These are phyloP conservation scores for Fragaria iinumae DNA, from an alignment of 306 rosid species.

Conservation along the genomic window DNA sequence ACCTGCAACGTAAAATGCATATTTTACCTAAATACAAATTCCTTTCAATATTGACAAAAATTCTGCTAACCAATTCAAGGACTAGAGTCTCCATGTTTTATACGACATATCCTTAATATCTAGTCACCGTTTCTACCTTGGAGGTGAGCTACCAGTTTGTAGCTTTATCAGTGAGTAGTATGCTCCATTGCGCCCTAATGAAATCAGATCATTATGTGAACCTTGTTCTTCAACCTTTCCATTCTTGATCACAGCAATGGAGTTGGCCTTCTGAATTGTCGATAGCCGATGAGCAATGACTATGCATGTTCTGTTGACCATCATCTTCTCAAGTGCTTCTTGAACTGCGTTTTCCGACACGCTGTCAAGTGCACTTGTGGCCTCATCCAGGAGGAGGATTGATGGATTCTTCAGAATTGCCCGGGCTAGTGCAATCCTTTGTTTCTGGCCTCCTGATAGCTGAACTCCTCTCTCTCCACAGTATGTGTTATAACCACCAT, in stretches of 20 bases:
- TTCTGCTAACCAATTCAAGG: not conserved
- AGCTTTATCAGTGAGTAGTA: slow-evolving; percentile 56
- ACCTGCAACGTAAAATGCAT: not conserved
- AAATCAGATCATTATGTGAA: slow-evolving; percentile 68
- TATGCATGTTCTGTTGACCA: slow-evolving; percentile 70
- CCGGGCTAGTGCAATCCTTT: slow-evolving; percentile 79
- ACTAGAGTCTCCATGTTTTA: not conserved
- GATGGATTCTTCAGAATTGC: slow-evolving; percentile 79
- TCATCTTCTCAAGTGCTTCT: slow-evolving; percentile 82
- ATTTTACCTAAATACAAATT: not conserved
- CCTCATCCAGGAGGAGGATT: slow-evolving; percentile 81
- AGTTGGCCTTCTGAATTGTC: slow-evolving; percentile 62
- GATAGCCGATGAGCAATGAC: slow-evolving; percentile 77
- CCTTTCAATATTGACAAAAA: slow-evolving; percentile 9
- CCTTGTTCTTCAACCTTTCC: slow-evolving; percentile 81
- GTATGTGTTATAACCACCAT: slow-evolving; percentile 66
- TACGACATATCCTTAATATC: not conserved
- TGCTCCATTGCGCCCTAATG: slow-evolving; percentile 53
- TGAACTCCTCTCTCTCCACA: slow-evolving; percentile 94
- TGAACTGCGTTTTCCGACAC: slow-evolving; percentile 68
- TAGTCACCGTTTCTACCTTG: slow-evolving; percentile 12
- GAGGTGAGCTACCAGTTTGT: slow-evolving; percentile 45
- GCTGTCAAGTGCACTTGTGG: slow-evolving; percentile 92
- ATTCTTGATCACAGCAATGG: slow-evolving; percentile 68
- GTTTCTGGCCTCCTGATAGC: slow-evolving; percentile 92